phyloP scores from a whole-genome alignment of 202 grass and related monocot species.

The Cymbopogon flexuosus region DNA sequence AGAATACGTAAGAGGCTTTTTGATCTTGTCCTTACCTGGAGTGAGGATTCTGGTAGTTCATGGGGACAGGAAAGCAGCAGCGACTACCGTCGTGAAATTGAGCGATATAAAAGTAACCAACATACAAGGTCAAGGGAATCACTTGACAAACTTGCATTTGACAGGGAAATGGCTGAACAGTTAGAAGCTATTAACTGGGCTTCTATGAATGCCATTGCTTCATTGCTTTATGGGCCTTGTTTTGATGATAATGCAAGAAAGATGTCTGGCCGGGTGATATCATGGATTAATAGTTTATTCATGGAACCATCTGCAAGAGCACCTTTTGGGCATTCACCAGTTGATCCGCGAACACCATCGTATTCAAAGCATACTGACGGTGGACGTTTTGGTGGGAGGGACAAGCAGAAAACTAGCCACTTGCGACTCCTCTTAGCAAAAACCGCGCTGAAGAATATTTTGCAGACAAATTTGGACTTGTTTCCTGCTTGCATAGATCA shows the following conservation, averaged over 20 bases:
- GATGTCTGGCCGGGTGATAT: conserved; percentile 70
- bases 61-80: conserved; percentile 64
- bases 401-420: conserved; percentile 75
- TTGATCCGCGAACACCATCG: conserved; percentile 81
- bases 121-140: conserved; percentile 95
- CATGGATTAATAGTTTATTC: conserved; percentile 81
- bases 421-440: conserved; percentile 87
- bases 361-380: conserved; percentile 76
- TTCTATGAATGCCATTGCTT: conserved; percentile 87
- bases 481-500: conserved; percentile 97
- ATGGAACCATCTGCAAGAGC: conserved; percentile 59
- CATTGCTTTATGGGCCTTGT: conserved; percentile 92
- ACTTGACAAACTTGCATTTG: conserved; percentile 89
- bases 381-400: conserved; percentile 57
- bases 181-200: conserved; percentile 90
- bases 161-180: conserved; percentile 86
- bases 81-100: conserved; percentile 84
- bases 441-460: conserved; percentile 82
- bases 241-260: conserved; percentile 99
- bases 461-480: conserved; percentile 89
- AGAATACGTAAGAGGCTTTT: conserved; percentile 81
- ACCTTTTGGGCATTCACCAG: conserved; percentile 81
- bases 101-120: conserved; percentile 84
- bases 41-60: conserved; percentile 70
- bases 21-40: conserved; percentile 83